Evolutionary conservation across 306 rosid genomes (phyloP).

Genomic region (Castanea crenata): DNA sequence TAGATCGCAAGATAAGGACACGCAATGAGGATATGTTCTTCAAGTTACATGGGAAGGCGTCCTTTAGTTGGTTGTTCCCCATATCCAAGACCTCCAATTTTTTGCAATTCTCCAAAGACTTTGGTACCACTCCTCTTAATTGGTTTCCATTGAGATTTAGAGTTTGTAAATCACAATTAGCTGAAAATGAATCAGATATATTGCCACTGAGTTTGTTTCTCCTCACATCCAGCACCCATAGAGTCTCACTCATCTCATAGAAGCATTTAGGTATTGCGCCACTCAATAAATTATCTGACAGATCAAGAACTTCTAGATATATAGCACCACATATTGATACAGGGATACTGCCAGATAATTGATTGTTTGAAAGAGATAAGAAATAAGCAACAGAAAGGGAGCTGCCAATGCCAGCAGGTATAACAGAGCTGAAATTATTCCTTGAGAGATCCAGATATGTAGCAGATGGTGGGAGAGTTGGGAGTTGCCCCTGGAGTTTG

Average conservation of each 20-base stretch:
- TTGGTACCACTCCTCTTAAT: conserved; percentile 23
- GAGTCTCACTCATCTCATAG: background rate
- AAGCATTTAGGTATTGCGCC: conserved; percentile 42
- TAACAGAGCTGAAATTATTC: conserved; percentile 33
- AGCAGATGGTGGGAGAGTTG: background rate
- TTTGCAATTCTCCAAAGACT: rapidly evolving
- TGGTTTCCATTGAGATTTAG: conserved; percentile 27
- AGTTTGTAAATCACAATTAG: conserved; percentile 17
- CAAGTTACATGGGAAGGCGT: conserved; percentile 5
- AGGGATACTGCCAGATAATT: conserved; percentile 10
- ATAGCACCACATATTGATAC: background rate
- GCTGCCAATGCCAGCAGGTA: background rate
- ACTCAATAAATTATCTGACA: background rate
- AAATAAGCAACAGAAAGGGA: rapidly evolving
- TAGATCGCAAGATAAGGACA: conserved; percentile 35
- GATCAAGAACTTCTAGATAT: background rate
- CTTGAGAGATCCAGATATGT: conserved; percentile 28
- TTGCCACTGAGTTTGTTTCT: background rate
- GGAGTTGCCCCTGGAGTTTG: conserved; percentile 32
- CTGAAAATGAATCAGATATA: conserved; percentile 22
- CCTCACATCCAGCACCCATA: background rate
- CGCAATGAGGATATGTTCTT: conserved; percentile 14
- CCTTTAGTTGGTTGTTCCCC: conserved; percentile 27
- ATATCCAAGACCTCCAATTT: conserved; percentile 32
- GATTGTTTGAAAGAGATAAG: conserved; percentile 16